Percentiles rank a stretch among this genome's conserved stretches.
phyloP scores from a whole-genome alignment of 257 asterid genomes.

The Nicotiana benthamiana region DNA sequence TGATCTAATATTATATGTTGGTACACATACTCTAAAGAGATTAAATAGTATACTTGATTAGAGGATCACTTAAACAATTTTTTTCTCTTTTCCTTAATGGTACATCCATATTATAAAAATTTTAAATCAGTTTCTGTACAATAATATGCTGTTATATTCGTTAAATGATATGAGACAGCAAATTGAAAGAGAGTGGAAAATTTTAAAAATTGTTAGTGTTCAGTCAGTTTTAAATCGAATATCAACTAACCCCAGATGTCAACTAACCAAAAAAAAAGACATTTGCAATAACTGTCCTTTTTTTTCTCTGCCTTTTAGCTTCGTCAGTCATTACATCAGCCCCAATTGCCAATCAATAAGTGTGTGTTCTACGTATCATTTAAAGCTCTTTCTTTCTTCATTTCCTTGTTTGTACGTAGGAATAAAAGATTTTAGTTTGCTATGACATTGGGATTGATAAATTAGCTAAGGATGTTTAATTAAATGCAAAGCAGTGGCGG shows the following conservation, averaged over 20 bases:
- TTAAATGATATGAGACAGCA: too few species aligned
- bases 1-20: too few species aligned
- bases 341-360: background rate
- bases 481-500: background rate
- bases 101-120: too few species aligned
- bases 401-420: background rate
- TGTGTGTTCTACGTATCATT: background rate
- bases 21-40: too few species aligned
- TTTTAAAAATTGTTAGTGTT: background rate
- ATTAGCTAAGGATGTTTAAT: background rate
- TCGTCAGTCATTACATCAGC: background rate
- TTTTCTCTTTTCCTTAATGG: too few species aligned
- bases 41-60: too few species aligned
- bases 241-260: conserved; percentile 1
- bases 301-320: background rate
- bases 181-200: background rate
- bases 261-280: too few species aligned
- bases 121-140: too few species aligned
- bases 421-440: background rate
- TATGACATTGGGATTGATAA: background rate
- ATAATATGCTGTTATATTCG: too few species aligned
- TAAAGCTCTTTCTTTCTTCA: background rate
- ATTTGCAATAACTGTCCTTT: background rate
- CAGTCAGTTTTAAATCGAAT: background rate
- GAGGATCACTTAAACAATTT: too few species aligned